phyloP scores from a whole-genome alignment of 139 green algal species.

The Chlamydomonas asymmetrica region DNA sequence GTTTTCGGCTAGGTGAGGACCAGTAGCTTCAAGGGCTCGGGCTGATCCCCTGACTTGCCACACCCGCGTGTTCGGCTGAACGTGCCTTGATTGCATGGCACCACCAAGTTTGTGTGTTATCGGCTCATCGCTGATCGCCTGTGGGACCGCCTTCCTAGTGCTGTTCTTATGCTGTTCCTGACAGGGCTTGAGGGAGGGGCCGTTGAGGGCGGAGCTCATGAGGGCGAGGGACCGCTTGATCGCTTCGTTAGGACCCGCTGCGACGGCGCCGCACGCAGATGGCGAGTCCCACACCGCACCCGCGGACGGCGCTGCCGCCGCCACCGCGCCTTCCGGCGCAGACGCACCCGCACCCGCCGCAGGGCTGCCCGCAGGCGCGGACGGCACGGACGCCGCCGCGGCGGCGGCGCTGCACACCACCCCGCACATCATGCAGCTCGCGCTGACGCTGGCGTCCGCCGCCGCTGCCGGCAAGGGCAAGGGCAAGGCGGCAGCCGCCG shows the following conservation, averaged over 20 bases:
- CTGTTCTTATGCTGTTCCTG: constrained; percentile 4
- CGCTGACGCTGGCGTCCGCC: not conserved
- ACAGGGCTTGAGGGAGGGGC: constrained; percentile 31
- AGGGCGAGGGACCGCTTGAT: constrained; percentile 27
- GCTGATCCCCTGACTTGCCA: too few species aligned
- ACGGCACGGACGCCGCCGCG: too few species aligned
- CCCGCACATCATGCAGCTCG: not conserved
- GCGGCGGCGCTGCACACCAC: too few species aligned
- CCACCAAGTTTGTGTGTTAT: too few species aligned
- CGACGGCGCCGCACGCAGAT: not conserved
- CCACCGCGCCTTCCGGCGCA: not conserved
- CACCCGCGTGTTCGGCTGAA: too few species aligned
- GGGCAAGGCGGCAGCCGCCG: not conserved
- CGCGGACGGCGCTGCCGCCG: not conserved
- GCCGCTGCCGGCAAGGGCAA: constrained; percentile 1
- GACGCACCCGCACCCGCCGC: not conserved
- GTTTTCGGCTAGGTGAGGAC: too few species aligned
- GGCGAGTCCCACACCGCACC: not conserved
- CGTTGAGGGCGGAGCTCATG: constrained; percentile 35
- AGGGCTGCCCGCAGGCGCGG: not conserved
- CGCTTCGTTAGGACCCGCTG: too few species aligned
- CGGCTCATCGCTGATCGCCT: too few species aligned
- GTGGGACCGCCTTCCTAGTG: not conserved
- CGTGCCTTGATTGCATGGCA: too few species aligned
- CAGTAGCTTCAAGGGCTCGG: too few species aligned